Evolutionary conservation across 352 stramenopile genomes (phyloP).

Genomic region (Thalassiosira exigua): DNA sequence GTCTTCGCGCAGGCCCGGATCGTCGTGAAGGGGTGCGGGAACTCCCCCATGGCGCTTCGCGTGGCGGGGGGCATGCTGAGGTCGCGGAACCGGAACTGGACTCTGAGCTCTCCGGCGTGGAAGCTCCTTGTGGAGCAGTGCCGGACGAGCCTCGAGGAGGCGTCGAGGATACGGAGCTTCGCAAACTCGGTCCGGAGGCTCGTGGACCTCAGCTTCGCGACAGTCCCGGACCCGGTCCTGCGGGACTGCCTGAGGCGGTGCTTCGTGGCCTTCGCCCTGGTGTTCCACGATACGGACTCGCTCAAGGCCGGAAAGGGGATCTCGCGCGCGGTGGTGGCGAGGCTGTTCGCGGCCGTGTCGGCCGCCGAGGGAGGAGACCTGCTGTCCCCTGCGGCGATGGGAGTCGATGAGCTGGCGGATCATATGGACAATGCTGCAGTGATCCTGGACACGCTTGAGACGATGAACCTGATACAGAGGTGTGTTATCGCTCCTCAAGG

Average conservation of each 20-base stretch:
- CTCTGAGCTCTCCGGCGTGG: conserved; percentile 77
- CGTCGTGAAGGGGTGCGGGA: conserved; percentile 84
- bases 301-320: conserved; percentile 78
- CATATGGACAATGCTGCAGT: conserved; percentile 55
- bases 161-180: conserved; percentile 80
- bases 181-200: conserved; percentile 78
- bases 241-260: conserved; percentile 67
- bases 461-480: conserved; percentile 81
- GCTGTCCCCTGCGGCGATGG: conserved; percentile 16
- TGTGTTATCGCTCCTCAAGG: too few species aligned
- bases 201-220: conserved; percentile 81
- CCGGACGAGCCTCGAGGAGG: conserved; percentile 79
- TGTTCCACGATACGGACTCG: conserved; percentile 82
- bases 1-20: conserved; percentile 82
- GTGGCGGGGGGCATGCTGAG: conserved; percentile 81
- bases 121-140: conserved; percentile 77
- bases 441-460: conserved; percentile 79
- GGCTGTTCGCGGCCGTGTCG: conserved; percentile 73
- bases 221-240: conserved; percentile 63
- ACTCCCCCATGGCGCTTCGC: conserved; percentile 78
- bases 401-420: conserved; percentile 37
- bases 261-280: conserved; percentile 81
- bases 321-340: conserved; percentile 73
- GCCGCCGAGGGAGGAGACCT: conserved; percentile 36
- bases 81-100: conserved; percentile 80